Evolutionary conservation across 2,329 filamentous ascomycete genomes (phyloP).

Genomic region (Sporothrix euskadiensis): DNA sequence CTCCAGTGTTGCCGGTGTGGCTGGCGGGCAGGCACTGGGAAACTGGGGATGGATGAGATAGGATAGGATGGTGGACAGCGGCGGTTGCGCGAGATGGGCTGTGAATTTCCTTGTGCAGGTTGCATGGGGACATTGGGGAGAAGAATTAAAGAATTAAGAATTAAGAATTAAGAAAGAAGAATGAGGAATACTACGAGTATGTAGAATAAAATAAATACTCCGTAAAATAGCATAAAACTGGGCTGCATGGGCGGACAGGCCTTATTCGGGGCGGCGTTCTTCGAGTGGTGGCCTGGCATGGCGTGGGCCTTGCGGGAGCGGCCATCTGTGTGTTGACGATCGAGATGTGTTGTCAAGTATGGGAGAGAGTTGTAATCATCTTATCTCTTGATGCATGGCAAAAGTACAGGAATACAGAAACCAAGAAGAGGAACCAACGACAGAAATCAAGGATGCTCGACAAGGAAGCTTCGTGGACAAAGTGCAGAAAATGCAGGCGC

Average conservation of each 20-base stretch:
- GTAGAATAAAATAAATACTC: not conserved
- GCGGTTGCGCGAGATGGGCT: constrained; percentile 6
- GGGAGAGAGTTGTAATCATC: not conserved
- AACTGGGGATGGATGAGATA: constrained; percentile 17
- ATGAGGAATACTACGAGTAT: not conserved
- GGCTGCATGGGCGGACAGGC: not conserved
- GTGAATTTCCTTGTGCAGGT: constrained; percentile 10
- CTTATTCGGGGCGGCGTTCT: not conserved
- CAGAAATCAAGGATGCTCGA: not conserved
- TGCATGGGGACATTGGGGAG: not conserved
- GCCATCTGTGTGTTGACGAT: constrained; percentile 4
- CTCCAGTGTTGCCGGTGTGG: not conserved
- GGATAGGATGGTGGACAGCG: not conserved
- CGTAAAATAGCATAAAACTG: too few relatives aligned
- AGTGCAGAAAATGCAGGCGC: not conserved
- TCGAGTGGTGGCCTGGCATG: not conserved
- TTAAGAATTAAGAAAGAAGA: not conserved
- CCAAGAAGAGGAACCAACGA: too few relatives aligned
- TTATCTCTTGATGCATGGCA: not conserved
- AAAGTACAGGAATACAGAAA: not conserved
- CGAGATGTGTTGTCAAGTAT: not conserved
- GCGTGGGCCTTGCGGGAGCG: constrained; percentile 7
- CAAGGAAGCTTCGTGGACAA: not conserved
- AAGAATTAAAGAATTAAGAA: too few relatives aligned
- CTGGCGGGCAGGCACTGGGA: constrained; percentile 5